These are phyloP conservation scores for Licmophora abbreviata DNA, from an alignment of 108 stramenopile genomes.

Conservation along the genomic window DNA sequence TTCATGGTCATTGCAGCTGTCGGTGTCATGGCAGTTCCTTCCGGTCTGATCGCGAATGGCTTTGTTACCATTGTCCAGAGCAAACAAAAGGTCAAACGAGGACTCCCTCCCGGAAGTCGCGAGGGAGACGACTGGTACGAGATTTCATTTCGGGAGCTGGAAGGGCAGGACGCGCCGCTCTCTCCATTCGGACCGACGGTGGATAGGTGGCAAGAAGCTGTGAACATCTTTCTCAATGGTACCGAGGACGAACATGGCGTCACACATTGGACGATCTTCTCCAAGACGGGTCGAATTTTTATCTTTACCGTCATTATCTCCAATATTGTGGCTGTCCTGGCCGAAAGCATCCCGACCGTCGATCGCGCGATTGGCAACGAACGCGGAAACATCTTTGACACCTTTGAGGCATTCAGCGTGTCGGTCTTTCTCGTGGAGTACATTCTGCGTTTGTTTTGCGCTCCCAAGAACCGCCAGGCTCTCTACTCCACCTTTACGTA, in stretches of 20 bases:
- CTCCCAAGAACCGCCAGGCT: conserved; percentile 78
- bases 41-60: conserved; percentile 79
- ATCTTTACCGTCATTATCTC: conserved; percentile 72
- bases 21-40: conserved; percentile 84
- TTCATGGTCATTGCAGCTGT: conserved; percentile 85
- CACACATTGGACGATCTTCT: conserved; percentile 24
- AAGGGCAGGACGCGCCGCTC: conserved; percentile 39
- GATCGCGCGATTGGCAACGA: conserved; percentile 65
- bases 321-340: conserved; percentile 73
- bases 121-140: conserved; percentile 86
- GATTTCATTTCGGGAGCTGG: conserved; percentile 34
- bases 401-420: conserved; percentile 72
- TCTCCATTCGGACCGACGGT: conserved; percentile 53
- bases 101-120: conserved; percentile 7
- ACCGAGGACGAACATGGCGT: conserved; percentile 24
- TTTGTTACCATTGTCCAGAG: conserved; percentile 83
- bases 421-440: conserved; percentile 57
- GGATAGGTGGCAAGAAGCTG: conserved; percentile 44
- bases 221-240: conserved; percentile 72
- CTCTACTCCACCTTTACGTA: conserved; percentile 68
- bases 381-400: conserved; percentile 68
- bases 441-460: conserved; percentile 69
- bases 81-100: conserved; percentile 29
- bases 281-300: conserved; percentile 35
- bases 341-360: conserved; percentile 65